Evolutionary conservation across 768 basidiomycete species (phyloP), one percentile per base, ranked within the genome.

Genomic region (Gloeostereum incarnatum): DNA sequence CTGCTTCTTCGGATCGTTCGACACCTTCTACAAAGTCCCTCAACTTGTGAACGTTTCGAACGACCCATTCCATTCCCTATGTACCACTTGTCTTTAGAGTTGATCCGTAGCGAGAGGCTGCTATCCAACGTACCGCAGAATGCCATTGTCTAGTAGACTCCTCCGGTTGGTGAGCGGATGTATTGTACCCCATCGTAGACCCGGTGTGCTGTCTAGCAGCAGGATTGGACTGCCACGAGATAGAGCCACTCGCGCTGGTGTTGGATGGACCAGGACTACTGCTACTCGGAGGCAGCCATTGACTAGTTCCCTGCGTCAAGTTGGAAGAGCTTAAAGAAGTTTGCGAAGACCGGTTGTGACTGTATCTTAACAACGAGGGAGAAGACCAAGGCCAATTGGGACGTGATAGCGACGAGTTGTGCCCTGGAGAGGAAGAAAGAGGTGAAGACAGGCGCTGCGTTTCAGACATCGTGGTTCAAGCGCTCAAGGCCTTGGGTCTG

Each of bases 11-110:
- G 7, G 48, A 49, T 7, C 49, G 35, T 10, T 56, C 52, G 13
- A 51, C 44, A 11, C 63, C 60, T 54, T 84, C 81, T 2, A 85
- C 64, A 43, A 68, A 72, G 38, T 78, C 67, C 26, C 68, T 62
- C 29, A 86, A 58, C 41, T 69, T 73, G 36, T 63, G 59, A 5
- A 80, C 68, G 46, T 78, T 68, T 20, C 68, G 66, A 17, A 86
- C 66, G 6, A 66, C 60, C 81, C 82, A 85, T 54, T 88, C 81
- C 48, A 85, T 81, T 0, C 79, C 79, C 81, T 84, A 38, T 30
- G 4, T 21, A 17, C n/a, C n/a, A n/a, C n/a, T n/a, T n/a, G n/a
- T n/a, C n/a, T 31, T 8, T 35, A 31, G 16, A 16, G 22, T 46
- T 41, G 7, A 45, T 38, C 21, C 22, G 21, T 18, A 10, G 35